These are phyloP conservation scores for Cyclanthera cordifolia DNA, from an alignment of 306 rosid genomes.

Conservation along the genomic window DNA sequence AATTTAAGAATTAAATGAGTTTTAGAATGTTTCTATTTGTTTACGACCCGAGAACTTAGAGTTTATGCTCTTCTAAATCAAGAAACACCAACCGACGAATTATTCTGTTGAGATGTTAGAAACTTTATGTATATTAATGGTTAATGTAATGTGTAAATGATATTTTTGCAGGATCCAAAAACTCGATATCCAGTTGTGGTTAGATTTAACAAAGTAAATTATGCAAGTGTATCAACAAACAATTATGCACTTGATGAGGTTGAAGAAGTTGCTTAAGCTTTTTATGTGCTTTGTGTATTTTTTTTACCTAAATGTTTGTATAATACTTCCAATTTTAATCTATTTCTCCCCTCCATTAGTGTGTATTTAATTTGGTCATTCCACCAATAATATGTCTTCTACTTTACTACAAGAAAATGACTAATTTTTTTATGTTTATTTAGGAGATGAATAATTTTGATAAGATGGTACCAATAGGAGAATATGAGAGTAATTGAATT, in stretches of 20 bases:
- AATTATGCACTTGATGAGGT: slow-evolving; percentile 24
- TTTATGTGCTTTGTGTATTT: background rate
- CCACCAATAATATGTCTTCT: background rate
- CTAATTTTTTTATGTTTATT: too few relatives aligned
- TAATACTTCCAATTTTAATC: slow-evolving; percentile 13
- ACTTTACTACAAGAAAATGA: too few relatives aligned
- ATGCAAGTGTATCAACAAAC: slow-evolving; percentile 23
- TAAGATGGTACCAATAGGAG: too few relatives aligned
- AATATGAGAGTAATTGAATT: too few relatives aligned
- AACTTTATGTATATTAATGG: background rate
- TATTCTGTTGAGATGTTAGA: background rate
- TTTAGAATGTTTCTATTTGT: too few relatives aligned
- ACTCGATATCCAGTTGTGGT: slow-evolving; percentile 24
- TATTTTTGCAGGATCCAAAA: slow-evolving; percentile 17
- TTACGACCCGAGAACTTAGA: too few relatives aligned
- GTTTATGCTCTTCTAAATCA: too few relatives aligned
- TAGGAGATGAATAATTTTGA: too few relatives aligned
- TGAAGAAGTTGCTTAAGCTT: slow-evolving; percentile 16
- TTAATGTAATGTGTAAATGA: background rate
- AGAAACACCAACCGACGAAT: background rate
- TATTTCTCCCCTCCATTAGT: slow-evolving; percentile 8
- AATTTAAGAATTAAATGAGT: background rate
- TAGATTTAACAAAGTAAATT: slow-evolving; percentile 20
- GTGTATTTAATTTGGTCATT: slow-evolving; percentile 1
- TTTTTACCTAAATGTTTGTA: slow-evolving; percentile 12